phyloP scores from a whole-genome alignment of 2,329 filamentous ascomycete species.

The Tolypocladium album region DNA sequence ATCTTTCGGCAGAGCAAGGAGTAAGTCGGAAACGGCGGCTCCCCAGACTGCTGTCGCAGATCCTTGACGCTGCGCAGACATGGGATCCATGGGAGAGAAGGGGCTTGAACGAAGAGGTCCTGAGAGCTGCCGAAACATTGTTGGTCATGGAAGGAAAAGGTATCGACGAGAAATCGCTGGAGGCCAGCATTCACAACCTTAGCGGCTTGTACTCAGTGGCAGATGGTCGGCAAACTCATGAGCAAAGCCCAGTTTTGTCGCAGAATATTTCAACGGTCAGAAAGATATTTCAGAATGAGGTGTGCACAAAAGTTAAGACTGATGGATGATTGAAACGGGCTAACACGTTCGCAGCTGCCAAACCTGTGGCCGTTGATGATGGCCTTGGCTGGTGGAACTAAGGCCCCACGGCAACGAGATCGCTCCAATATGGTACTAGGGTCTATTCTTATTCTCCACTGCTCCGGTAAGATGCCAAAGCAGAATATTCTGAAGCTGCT shows the following conservation, averaged over 20 bases:
- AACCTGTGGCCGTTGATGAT: not conserved
- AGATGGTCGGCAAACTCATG: not conserved
- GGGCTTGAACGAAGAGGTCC: not conserved
- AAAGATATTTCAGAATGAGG: not conserved
- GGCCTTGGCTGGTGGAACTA: not conserved
- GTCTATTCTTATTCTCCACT: not conserved
- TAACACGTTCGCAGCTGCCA: not conserved
- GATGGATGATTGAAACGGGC: not conserved
- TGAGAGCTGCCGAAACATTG: not conserved
- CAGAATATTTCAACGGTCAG: not conserved
- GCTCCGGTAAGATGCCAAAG: not conserved
- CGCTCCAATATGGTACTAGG: not conserved
- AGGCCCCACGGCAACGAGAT: not conserved
- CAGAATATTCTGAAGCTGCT: not conserved
- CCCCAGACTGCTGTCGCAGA: not conserved
- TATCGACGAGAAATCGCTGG: not conserved
- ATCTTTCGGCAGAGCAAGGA: not conserved
- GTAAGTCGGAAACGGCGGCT: not conserved
- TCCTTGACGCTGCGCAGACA: not conserved
- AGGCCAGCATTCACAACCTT: not conserved
- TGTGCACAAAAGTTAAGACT: not conserved
- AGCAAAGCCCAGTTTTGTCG: not conserved
- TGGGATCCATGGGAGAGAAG: not conserved
- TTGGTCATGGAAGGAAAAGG: not conserved
- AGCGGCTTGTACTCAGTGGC: not conserved